Base-by-base conservation (phyloP, 495 filamentous ascomycete species). In the Tuber borchii region DNA sequence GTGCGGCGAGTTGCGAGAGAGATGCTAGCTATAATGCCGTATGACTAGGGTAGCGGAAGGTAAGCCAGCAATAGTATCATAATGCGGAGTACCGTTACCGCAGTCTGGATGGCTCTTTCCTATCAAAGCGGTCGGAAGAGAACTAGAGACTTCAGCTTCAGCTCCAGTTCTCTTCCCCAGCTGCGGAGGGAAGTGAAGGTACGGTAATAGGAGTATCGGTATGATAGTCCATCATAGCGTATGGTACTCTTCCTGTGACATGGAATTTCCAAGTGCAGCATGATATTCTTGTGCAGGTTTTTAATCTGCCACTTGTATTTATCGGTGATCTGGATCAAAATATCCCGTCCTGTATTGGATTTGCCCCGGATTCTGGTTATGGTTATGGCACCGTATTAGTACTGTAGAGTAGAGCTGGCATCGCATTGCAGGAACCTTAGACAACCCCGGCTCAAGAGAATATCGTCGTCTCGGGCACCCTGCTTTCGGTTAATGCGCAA, bases 301-400 rank as follows among this genome's bases (percentile, higher is more conserved):
- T 43, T 43, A 43, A 43, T 43, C 42, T 43, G 9, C 42, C 42
- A 12, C 42, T 43, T 43, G 6, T 7, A 56, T 65, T 16, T 65
- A 31, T 65, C 56, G n/a, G 26, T 65, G 56, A 65, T 10, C 56
- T 31, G 56, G 56, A 31, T 31, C n/a, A 31, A 17, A 65, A 6
- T 65, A 31, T 65, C n/a, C 26, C 26, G 16, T 17, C n/a, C 31
- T 16, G 56, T 16, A 6, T 17, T 26, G 56, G n/a, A 65, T 65
- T 65, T 20, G 56, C 71, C 68, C 71, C 40, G n/a, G 73, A 44
- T 74, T 65, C 48, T 76, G 74, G 56, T 65, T 65, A 1, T 31
- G 56, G n/a, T 65, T 65, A 31, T 16, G 56, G 56, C 4, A 16
- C 56, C 17, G 56, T 43, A 9, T 9, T 43, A 9, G 42, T 12